Base-by-base conservation (phyloP, 169 alveolate genomes). In the Neospora caninum region DNA sequence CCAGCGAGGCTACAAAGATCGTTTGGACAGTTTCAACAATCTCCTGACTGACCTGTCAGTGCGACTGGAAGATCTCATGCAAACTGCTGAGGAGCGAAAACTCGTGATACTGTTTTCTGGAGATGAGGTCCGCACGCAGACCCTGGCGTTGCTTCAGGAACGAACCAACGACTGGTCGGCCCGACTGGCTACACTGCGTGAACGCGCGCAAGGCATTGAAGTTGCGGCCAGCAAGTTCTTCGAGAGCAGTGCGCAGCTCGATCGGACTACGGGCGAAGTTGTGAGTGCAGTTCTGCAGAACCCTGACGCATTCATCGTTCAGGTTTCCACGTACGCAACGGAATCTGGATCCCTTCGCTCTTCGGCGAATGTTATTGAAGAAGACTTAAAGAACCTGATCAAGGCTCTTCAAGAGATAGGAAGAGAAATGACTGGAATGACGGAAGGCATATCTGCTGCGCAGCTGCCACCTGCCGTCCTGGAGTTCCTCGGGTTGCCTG, bases 31-130 rank as follows among this genome's bases (percentile, higher is more conserved):
- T 13, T 82, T 82, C 89, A 13, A 4, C 64, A 42, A 38, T 4
- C 38, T 42, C 22, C 67, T 42, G 16, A 0, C 38, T 67, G 67
- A 82, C 64, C 64, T 82, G 36, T 31, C 64, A 9, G 38, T 36
- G n/a, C 89, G 89, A 9, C 13, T 43, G 53, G 89, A 82, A 25
- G 89, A 82, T 38, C 10, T 4, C 41, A 29, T 82, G 41, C 89
- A 82, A 27, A 82, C 89, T 1, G 89, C 89, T 29, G 89, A 82
- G 89, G 89, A 82, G 41, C 53, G 64, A 18, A 82, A 82, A 43
- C 89, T 82, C 38, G 89, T 82, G 38, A 82, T 67, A 1, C 53
- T 82, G 20, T 82, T 82, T 7, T 4, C 67, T 7, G 67, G 89
- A 25, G 89, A 82, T 10, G 89, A 82, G 29, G 89, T 82, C 41